These are phyloP conservation scores for Tilletia indica DNA, from an alignment of 1,284 basidiomycete genomes.

Conservation along the genomic window DNA sequence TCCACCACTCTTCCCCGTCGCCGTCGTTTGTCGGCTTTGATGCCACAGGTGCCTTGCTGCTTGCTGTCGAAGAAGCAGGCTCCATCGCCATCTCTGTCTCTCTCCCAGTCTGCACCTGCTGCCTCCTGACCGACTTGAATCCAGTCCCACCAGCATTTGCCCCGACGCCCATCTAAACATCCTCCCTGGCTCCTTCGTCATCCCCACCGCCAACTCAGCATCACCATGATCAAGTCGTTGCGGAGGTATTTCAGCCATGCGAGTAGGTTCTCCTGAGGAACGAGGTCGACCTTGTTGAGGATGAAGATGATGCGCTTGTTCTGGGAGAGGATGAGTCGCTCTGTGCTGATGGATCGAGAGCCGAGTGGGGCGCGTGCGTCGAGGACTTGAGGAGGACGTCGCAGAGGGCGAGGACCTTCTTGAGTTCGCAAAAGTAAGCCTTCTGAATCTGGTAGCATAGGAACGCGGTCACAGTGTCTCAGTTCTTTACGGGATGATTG, in stretches of 20 bases:
- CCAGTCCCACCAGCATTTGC: too few species aligned
- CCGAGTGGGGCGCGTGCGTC: constrained; percentile 54
- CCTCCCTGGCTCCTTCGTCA: too few species aligned
- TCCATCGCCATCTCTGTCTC: too few species aligned
- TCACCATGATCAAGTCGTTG: constrained; percentile 77
- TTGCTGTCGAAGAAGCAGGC: too few species aligned
- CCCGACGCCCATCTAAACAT: too few species aligned
- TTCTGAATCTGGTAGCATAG: constrained; percentile 27
- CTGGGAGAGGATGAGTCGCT: constrained; percentile 37
- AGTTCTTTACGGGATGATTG: constrained; percentile 10
- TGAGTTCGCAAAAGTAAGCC: constrained; percentile 62
- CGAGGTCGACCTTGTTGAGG: constrained; percentile 61
- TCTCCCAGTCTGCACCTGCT: too few species aligned
- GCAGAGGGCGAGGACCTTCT: constrained; percentile 88
- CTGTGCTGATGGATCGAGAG: constrained; percentile 61
- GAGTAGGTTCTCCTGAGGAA: constrained; percentile 83
- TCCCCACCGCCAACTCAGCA: too few species aligned
- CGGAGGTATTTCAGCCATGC: constrained; percentile 86
- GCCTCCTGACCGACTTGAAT: too few species aligned
- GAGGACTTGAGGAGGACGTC: constrained; percentile 70
- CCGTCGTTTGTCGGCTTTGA: too few species aligned
- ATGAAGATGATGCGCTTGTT: constrained; percentile 48
- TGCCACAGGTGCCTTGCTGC: too few species aligned
- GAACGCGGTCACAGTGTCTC: background rate
- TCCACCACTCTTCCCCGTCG: too few species aligned